A percentile compares a stretch with the other conserved stretches of the same genome.
Evolutionary conservation across 192 early-diverging fungal genomes (phyloP).

Genomic region (Backusella tarrabulga): DNA sequence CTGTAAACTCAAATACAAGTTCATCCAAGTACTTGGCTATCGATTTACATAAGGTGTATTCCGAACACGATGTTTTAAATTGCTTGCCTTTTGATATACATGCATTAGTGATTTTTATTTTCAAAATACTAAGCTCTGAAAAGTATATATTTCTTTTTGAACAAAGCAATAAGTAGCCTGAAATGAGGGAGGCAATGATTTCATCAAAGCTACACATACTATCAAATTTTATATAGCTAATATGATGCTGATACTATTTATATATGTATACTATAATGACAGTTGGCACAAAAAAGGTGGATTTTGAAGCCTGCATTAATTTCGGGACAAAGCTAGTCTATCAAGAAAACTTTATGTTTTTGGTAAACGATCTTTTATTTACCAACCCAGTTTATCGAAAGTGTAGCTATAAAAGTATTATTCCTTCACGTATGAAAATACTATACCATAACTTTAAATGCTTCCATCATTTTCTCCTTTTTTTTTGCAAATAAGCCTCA

Average conservation of each 20-base stretch:
- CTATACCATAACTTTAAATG: not conserved
- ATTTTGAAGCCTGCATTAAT: not conserved
- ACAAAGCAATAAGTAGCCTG: not conserved
- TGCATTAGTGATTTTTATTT: no score
- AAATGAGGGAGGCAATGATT: not conserved
- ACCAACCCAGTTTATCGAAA: not conserved
- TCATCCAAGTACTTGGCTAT: no score
- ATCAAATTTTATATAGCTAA: not conserved
- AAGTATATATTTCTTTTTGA: no score
- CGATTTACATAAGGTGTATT: no score
- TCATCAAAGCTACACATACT: not conserved
- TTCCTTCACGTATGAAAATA: not conserved
- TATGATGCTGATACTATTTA: not conserved
- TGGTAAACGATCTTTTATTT: not conserved
- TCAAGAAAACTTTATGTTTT: not conserved
- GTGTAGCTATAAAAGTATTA: not conserved
- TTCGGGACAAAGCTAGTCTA: not conserved
- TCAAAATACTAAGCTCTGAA: no score
- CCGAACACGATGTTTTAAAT: no score
- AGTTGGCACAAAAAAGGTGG: not conserved
- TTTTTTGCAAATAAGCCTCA: not conserved
- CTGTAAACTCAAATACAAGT: not conserved
- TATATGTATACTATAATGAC: not conserved
- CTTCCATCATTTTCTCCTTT: not conserved
- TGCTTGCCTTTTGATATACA: no score